A percentile compares a stretch with the other conserved stretches of the same genome.
phyloP scores from a whole-genome alignment of 495 filamentous ascomycete species.

The Thozetella sp. region DNA sequence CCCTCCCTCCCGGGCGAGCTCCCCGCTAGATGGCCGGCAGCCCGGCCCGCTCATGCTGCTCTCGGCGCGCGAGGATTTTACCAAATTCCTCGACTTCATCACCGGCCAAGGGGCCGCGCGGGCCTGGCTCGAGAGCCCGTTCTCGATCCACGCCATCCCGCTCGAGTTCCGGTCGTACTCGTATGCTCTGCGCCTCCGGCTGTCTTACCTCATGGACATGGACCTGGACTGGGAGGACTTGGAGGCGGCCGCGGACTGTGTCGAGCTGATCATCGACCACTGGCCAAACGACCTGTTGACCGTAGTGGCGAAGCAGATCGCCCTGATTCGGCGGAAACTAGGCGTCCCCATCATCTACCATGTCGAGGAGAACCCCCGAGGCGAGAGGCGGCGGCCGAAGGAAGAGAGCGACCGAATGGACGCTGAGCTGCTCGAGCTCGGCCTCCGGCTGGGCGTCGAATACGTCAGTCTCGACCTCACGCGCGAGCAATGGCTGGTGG shows the following conservation, averaged over 20 bases:
- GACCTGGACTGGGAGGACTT: conserved; percentile 60
- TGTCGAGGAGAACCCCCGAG: conserved; percentile 55
- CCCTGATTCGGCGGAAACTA: conserved; percentile 63
- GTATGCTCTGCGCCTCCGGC: conserved; percentile 63
- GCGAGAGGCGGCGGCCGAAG: conserved; percentile 33
- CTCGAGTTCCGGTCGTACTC: conserved; percentile 67
- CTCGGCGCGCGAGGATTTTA: conserved; percentile 73
- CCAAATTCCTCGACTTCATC: conserved; percentile 68
- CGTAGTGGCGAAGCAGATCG: conserved; percentile 57
- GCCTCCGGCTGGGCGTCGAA: conserved; percentile 72
- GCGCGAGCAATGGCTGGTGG: conserved; percentile 50
- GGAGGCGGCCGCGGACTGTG: conserved; percentile 70
- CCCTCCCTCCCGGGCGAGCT: conserved; percentile 24
- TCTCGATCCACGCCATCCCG: conserved; percentile 69
- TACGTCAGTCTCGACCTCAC: conserved; percentile 70
- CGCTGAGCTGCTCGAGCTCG: conserved; percentile 64
- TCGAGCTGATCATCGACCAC: conserved; percentile 71
- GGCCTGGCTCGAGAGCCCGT: conserved; percentile 67
- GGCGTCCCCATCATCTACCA: conserved; percentile 71
- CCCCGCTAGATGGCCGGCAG: conserved; percentile 31
- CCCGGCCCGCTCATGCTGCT: conserved; percentile 61
- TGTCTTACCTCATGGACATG: conserved; percentile 59
- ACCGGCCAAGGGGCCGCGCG: conserved; percentile 56
- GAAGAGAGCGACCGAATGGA: conserved; percentile 52
- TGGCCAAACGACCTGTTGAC: conserved; percentile 53